Evolutionary conservation across 768 basidiomycete genomes (phyloP), one percentile per base, ranked within the genome.

Genomic region (Boletus insuetus): DNA sequence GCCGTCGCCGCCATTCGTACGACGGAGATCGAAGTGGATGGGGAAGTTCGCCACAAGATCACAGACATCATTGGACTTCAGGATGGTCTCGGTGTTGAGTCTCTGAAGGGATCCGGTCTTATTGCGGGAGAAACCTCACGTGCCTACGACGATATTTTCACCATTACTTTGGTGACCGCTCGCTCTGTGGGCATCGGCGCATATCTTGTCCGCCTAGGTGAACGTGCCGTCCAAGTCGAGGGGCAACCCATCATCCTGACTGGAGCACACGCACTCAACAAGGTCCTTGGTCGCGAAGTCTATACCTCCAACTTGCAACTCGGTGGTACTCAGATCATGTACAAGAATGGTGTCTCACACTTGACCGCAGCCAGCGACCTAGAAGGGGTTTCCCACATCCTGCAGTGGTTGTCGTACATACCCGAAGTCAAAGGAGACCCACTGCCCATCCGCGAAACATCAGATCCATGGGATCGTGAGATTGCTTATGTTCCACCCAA

Each of bases 301-400:
- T 98, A 99, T 72, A 98, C 97, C 10, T 97, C 94, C 51, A 98
- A 98, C 73, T 74, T 99, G 63, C 97, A 98, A 72, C 90, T 99
- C 56, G 97, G 97, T 59, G 97, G 97, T 51, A 98, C 97, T n/a
- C 97, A 99, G 68, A 98, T 99, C 79, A 98, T 99, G 97, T 91
- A 94, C 84, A 98, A 98, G 84, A 99, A 99, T 68, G 97, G 97
- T 74, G 91, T 98, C 52, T 97, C 96, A 6, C 97, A 99, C 70
- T 77, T 98, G 55, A 95, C 93, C 4, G 95, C 97, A 34, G 84
- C 84, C 64, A 98, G 94, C 69, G 97, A 99, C 69, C 77, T 99
- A 34, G 92, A 98, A 72, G 97, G 97, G 55, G 94, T 95, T 16
- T 86, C 87, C 24, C 89, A 94, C 55, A 98, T 98, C 61, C 76